Conservation (phyloP, 371 early-diverging fungal genomes). For the Mucor plumbeus region DNA sequence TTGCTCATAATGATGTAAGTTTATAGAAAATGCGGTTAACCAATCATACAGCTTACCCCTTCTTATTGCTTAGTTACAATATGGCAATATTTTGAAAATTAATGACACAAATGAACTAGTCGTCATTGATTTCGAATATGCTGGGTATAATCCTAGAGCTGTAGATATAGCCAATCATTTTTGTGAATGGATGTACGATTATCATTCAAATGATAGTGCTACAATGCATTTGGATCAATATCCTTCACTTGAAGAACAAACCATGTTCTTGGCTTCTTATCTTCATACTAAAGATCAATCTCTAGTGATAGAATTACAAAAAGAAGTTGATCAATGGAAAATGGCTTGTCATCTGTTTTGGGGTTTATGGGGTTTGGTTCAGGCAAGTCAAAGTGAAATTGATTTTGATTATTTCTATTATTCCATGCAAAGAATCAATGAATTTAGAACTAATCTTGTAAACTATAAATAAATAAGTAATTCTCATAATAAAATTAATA, state of each 20-base stretch:
- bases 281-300: slow-evolving; percentile 33
- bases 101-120: slow-evolving; percentile 36
- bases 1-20: slow-evolving; percentile 86
- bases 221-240: slow-evolving; percentile 50
- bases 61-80: slow-evolving; percentile 26
- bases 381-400: slow-evolving; percentile 76
- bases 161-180: slow-evolving; percentile 91
- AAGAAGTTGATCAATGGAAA: slow-evolving; percentile 57
- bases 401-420: slow-evolving; percentile 85
- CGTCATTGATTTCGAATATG: slow-evolving; percentile 81
- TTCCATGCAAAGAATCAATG: slow-evolving; percentile 63
- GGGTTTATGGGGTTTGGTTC: slow-evolving; percentile 88
- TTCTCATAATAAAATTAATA: no score
- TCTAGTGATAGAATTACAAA: slow-evolving; percentile 12
- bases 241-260: slow-evolving; percentile 65
- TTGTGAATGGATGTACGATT: slow-evolving; percentile 89
- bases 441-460: slow-evolving; percentile 9
- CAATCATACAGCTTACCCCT: neutral
- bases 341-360: slow-evolving; percentile 77
- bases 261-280: slow-evolving; percentile 70
- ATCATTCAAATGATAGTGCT: slow-evolving; percentile 65
- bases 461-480: neutral
- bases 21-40: neutral
- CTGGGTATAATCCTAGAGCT: slow-evolving; percentile 84
- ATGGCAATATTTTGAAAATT: slow-evolving; percentile 43